Evolutionary conservation across 2,329 filamentous ascomycete genomes (phyloP), one percentile per base, ranked within the genome.

Genomic region (Nemania sp.): DNA sequence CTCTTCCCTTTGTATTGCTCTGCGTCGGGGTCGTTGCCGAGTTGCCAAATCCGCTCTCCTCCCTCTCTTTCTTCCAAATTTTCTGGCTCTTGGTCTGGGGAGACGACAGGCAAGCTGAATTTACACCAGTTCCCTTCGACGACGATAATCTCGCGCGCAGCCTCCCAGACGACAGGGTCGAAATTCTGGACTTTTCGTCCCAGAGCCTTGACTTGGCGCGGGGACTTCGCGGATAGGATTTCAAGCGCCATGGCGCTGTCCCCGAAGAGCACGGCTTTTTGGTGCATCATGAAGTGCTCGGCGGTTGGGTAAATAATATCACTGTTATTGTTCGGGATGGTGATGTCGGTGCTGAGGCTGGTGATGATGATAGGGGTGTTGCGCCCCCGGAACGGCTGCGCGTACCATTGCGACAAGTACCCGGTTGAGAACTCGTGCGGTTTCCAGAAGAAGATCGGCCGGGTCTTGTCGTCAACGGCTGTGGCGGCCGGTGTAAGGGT

Each of bases 51-150:
- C 28, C 31, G 41, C 19, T 37, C n/a, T 26, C 28, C 4, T 45
- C 28, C 12, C 40, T 9, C 3, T 28, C 42, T 15, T 34, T 26
- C 34, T 19, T 43, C 11, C n/a, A 20, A 48, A 24, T 19, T 14
- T 30, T 23, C 42, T 23, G 43, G 6, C 8, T 19, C 17, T 6
- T 17, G 6, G 8, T 12, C 28, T 15, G 33, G 15, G 19, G 5
- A 6, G 19, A 65, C 57, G 4, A 74, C 64, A n/a, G 73, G 71
- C 12, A 59, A 61, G 3, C 77, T 81, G 61, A 88, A 88, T 64
- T 88, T 88, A 62, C 78, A 74, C 43, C 76, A 74, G 49, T 78
- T 86, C 2, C 80, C 84, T 14, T 79, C 73, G 28, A 75, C 73
- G 0, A 88, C 86, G 44, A 89, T 80, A 2, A 66, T 61, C 34